Percentiles rank a stretch among this genome's conserved stretches.
Conservation (phyloP, 2,329 filamentous ascomycete genomes). For the Aspergillus ibericus region DNA sequence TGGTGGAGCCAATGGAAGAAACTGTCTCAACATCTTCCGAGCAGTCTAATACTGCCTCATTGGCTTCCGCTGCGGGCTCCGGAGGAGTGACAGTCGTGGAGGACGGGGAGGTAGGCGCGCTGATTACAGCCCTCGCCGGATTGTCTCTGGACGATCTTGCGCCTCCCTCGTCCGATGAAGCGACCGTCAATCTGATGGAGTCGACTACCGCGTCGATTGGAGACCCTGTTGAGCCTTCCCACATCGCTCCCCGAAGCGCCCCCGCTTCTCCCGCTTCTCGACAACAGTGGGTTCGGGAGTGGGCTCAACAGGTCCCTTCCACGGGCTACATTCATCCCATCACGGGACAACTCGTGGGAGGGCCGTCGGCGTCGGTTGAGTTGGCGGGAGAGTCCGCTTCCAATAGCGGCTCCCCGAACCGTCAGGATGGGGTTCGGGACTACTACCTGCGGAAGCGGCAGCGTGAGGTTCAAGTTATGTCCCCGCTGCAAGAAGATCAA, state of each 20-base stretch:
- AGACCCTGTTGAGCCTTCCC: conserved; percentile 7
- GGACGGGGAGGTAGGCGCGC: conserved; percentile 9
- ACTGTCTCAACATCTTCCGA: neutral
- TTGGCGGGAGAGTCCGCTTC: conserved; percentile 15
- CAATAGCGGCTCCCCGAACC: conserved; percentile 9
- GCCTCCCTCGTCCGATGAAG: conserved; percentile 9
- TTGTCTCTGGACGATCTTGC: conserved; percentile 11
- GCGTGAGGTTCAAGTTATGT: conserved; percentile 8
- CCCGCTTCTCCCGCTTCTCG: neutral
- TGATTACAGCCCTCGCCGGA: conserved; percentile 9
- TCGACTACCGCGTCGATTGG: conserved; percentile 4
- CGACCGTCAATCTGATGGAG: conserved; percentile 10
- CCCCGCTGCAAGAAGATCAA: conserved; percentile 16
- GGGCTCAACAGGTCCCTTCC: conserved; percentile 10
- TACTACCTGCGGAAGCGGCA: neutral
- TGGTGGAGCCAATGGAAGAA: conserved; percentile 9
- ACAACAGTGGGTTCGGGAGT: neutral
- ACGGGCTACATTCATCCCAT: conserved; percentile 7
- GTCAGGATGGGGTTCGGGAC: conserved; percentile 9
- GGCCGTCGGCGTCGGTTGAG: conserved; percentile 15
- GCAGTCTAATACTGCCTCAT: conserved; percentile 2
- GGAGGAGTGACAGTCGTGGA: conserved; percentile 11
- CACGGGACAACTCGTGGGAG: conserved; percentile 7
- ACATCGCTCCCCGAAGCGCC: neutral
- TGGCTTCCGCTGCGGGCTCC: conserved; percentile 12